Base-by-base conservation (phyloP, 192 early-diverging fungal genomes). In the Coemansia interrupta region DNA sequence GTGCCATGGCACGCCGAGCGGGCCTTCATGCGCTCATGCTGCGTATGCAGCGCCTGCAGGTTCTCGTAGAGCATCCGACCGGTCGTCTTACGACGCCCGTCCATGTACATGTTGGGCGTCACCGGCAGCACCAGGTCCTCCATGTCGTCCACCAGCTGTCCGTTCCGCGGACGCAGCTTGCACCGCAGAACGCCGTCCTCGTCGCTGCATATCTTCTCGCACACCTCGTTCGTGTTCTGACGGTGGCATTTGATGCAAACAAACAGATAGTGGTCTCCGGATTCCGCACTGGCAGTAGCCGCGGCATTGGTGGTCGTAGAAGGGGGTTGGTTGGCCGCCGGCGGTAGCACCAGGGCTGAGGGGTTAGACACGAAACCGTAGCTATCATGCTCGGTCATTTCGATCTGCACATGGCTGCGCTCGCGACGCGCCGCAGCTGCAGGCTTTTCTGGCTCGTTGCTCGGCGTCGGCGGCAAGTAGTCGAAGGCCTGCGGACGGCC, bases 121-220 rank as follows among this genome's bases (percentile, higher is more conserved):
- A 73, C 65, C 7, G 76, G 76, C 58, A 79, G 53, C 6, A 79
- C 71, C 62, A 79, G 59, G 28, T 79, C 76, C 65, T 78, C 75
- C 58, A 78, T 58, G 22, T 79, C 76, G 59, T 73, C 76, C 12
- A 79, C 40, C 0, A 63, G 28, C 54, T 63, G 68, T 12, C 68
- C 65, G 52, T 68, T 64, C 24, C 74, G 61, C 41, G 74, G 65
- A 1, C 68, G 66, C 36, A 79, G 66, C 60, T 70, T 79, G 63
- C 71, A 73, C 18, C 76, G 66, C 30, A 73, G 48, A 44, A 73
- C 76, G 20, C 71, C 76, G 36, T 73, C 71, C 63, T 70, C 64
- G 60, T 79, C 71, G 44, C 76, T 79, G 48, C 76, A 79, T n/a
- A 73, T 68, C 60, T 73, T 73, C 58, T 79, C 76, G 54, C 76